Base-by-base conservation (phyloP, 2,329 filamentous ascomycete genomes). In the Pseudocercospora ulei region DNA sequence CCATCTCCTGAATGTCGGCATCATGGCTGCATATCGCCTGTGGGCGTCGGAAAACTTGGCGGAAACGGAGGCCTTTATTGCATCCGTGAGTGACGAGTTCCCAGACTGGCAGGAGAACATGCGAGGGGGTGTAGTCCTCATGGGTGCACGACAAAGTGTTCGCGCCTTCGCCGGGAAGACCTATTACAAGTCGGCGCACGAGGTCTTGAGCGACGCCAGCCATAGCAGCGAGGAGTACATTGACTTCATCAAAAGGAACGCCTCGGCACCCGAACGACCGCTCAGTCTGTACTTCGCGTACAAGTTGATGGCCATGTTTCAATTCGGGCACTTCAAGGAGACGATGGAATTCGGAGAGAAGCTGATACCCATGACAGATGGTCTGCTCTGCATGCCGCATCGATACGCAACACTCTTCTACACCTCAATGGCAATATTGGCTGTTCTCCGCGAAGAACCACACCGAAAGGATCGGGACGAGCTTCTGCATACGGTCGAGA, bases 131-230 rank as follows among this genome's bases (percentile, higher is more conserved):
- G 75, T 76, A 0, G 65, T 85, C 35, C 64, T 87, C 4, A 73
- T 81, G 43, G 70, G 73, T 2, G 67, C 79, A 3, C 66, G 78
- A 34, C 82, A 87, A 56, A 69, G 73, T 14, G 73, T 71, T 35
- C 73, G 80, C 33, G 79, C 82, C 13, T 62, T 87, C 12, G 80
- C 85, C 56, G 82, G 82, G 38, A 87, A 85, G 58, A 87, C 82
- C 0, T 61, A 61, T 7, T 61, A 62, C 2, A 59, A 63, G 7
- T 63, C 70, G 6, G 61, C 76, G 0, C 54, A 66, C 0, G 65
- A 70, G 11, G 67, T 86, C 7, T 71, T 87, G 65, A 73, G 69
- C 25, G 82, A 87, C 48, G 67, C 74, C n/a, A 67, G 75, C 28
- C 82, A 87, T 53, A 69, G 73, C 39, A 68, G 73, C 1, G 49